Evolutionary conservation across 805 yeast genomes (phyloP), one percentile per base, ranked within the genome.

Genomic region (Tetrapisispora phaffii): DNA sequence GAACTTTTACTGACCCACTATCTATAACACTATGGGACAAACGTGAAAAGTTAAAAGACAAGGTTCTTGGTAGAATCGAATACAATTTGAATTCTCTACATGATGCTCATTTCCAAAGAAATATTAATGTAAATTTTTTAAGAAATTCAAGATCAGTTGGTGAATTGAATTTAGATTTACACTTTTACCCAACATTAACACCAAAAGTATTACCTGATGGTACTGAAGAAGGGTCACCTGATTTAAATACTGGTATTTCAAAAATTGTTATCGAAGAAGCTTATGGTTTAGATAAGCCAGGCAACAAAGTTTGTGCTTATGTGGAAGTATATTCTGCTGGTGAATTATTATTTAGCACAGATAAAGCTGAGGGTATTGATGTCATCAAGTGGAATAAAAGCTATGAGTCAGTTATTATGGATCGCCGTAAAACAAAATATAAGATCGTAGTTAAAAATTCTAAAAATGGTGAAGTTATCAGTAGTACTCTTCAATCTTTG

Each of bases 241-340:
- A 87, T 52, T 76, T 86, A 61, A 90, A 90, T 67, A 87, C 97
- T 15, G 99, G 99, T 73, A 80, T 94, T 55, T 78, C 82, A 19
- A 74, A 80, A 56, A 67, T 64, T 32, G 44, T 50, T 9, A 44
- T 90, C 53, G 82, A 80, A 48, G 64, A 63, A 39, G 58, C 59
- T 21, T 44, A 53, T 32, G 64, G 60, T 36, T 44, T 64, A 34
- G 69, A 66, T 41, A 69, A 64, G 26, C 54, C 53, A 34, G 76
- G 74, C 24, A 78, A 77, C 22, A 77, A 78, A 46, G 68, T 75
- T 7, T 66, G 85, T 5, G 70, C 88, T 1, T 85, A 71, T 62
- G 86, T 82, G 32, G 95, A 89, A 58, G 54, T 90, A 39, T 76
- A 72, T 56, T 62, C 86, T 57, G 77, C 82, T 56, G 79, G 79